phyloP scores from a whole-genome alignment of 2,329 filamentous ascomycete species.

The Colletotrichum limetticola region DNA sequence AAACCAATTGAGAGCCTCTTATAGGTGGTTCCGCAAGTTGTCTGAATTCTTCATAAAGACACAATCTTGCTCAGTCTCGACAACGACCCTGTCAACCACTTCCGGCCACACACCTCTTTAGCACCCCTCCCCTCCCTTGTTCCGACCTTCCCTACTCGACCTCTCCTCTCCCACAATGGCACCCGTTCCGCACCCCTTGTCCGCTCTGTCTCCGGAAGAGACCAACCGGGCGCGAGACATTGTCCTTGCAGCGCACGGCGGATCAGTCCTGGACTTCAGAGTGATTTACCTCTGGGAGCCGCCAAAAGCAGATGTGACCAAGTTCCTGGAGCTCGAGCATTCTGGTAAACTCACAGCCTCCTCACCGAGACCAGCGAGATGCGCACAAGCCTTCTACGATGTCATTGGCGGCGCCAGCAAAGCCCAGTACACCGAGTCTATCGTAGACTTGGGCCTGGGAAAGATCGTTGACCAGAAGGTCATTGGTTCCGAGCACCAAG shows the following conservation, averaged over 20 bases:
- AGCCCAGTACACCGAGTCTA: constrained; percentile 46
- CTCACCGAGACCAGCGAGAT: constrained; percentile 45
- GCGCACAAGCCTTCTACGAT: constrained; percentile 49
- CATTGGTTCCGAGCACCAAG: constrained; percentile 43
- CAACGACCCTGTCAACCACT: background rate
- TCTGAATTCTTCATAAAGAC: constrained; percentile 20
- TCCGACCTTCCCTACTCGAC: constrained; percentile 7
- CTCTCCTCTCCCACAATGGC: constrained; percentile 27
- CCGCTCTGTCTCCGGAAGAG: constrained; percentile 42
- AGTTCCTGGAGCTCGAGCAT: constrained; percentile 55
- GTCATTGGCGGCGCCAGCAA: constrained; percentile 42
- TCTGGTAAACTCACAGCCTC: constrained; percentile 39
- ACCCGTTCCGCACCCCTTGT: constrained; percentile 45
- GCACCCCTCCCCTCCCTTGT: constrained; percentile 4
- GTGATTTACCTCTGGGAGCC: constrained; percentile 59
- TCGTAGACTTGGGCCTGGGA: constrained; percentile 44
- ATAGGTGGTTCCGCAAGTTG: background rate
- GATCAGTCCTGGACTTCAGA: constrained; percentile 50
- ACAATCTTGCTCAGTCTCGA: background rate
- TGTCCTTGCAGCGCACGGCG: constrained; percentile 43
- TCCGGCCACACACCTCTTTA: background rate
- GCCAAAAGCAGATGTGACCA: constrained; percentile 52
- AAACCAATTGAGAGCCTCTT: background rate
- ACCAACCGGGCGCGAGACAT: constrained; percentile 47
- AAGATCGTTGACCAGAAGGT: constrained; percentile 41